Percentiles rank a stretch among this genome's conserved stretches.
Conservation (phyloP, 2,329 filamentous ascomycete genomes). For the Penicillium psychrosexuale region DNA sequence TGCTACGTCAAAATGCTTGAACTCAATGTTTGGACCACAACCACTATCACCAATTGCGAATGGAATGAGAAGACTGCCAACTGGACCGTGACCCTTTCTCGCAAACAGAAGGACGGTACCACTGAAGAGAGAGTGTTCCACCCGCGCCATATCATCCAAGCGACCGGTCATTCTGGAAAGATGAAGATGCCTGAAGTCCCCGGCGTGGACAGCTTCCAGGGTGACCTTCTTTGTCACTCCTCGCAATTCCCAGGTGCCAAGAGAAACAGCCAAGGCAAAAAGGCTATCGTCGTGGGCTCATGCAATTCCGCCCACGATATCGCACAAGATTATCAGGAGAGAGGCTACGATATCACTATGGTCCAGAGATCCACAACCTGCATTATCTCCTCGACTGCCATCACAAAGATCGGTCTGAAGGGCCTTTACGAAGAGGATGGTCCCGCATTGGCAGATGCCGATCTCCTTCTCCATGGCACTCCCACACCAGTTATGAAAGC, state of each 20-base stretch:
- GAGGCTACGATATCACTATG: constrained; percentile 51
- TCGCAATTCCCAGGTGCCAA: neutral
- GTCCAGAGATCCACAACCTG: neutral
- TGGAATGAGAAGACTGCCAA: neutral
- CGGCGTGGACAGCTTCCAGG: neutral
- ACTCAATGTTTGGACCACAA: neutral
- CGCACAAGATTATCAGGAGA: constrained; percentile 64
- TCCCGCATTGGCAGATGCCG: neutral
- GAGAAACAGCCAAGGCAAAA: constrained; percentile 48
- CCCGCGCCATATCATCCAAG: neutral
- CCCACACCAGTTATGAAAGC: neutral
- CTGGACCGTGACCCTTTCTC: neutral
- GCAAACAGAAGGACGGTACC: neutral
- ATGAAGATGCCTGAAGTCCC: neutral
- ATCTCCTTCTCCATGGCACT: neutral
- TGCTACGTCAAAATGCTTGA: constrained; percentile 54
- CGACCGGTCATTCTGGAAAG: neutral
- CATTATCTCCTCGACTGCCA: neutral
- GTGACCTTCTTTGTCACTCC: neutral
- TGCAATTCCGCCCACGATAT: constrained; percentile 70
- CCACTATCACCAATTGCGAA: neutral
- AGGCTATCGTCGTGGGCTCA: constrained; percentile 63
- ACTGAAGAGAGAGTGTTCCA: neutral
- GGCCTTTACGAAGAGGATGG: neutral
- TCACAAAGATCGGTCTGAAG: neutral